phyloP scores from a whole-genome alignment of 2,329 filamentous ascomycete species.

The Colletotrichum nymphaeae region DNA sequence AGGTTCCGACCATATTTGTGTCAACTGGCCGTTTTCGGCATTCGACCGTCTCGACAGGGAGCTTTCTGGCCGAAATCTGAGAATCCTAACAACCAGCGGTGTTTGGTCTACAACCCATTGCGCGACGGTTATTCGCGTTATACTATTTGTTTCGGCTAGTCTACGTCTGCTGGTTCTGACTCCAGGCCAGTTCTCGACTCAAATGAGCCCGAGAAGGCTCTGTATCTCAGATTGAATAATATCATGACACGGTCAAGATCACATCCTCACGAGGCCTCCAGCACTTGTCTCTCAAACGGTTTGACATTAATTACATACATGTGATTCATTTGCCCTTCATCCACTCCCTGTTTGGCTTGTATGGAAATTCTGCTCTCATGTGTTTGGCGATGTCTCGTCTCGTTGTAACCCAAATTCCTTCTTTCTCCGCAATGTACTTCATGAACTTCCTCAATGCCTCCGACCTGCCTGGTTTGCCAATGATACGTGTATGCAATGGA shows the following conservation, averaged over 20 bases:
- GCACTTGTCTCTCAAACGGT: rapidly evolving
- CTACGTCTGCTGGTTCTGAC: too few relatives aligned
- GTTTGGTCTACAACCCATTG: not conserved
- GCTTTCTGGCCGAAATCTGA: not conserved
- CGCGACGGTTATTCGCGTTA: not conserved
- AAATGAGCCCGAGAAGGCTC: too few relatives aligned
- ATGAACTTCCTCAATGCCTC: conserved; percentile 53
- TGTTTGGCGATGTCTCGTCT: conserved; percentile 54
- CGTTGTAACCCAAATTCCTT: conserved; percentile 56
- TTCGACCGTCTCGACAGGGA: not conserved
- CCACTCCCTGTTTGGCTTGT: conserved; percentile 42
- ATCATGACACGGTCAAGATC: too few relatives aligned
- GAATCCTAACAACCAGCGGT: not conserved
- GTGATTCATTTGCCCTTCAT: not conserved
- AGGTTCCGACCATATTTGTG: not conserved
- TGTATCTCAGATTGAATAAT: too few relatives aligned
- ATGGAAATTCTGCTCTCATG: conserved; percentile 51
- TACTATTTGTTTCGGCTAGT: too few relatives aligned
- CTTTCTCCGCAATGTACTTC: conserved; percentile 50
- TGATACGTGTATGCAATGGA: conserved; percentile 52
- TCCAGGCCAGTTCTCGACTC: too few relatives aligned
- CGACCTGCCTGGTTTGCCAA: conserved; percentile 51
- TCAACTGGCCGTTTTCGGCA: not conserved
- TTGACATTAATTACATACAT: not conserved
- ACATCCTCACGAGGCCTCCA: too few relatives aligned